Percentiles rank a stretch among this genome's conserved stretches.
Evolutionary conservation across 495 filamentous ascomycete species (phyloP).

Genomic region (Daldinia loculata): DNA sequence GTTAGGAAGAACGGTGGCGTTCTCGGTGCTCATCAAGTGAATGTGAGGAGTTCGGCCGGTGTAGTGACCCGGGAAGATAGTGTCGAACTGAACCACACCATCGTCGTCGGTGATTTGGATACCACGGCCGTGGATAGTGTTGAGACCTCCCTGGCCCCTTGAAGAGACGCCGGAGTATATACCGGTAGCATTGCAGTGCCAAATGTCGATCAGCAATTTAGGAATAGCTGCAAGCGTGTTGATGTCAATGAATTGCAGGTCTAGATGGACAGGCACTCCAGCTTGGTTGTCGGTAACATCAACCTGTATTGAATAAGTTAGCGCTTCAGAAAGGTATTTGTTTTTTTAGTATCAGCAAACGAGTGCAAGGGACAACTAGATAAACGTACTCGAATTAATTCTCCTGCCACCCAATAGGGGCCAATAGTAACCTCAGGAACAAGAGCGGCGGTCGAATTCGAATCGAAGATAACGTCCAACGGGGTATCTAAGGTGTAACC

Average conservation of each 20-base stretch:
- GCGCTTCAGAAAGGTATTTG: neutral
- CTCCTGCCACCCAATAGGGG: slow-evolving; percentile 52
- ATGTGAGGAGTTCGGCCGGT: slow-evolving; percentile 58
- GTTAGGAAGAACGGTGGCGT: slow-evolving; percentile 54
- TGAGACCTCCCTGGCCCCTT: slow-evolving; percentile 49
- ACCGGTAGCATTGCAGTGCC: slow-evolving; percentile 62
- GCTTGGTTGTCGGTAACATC: slow-evolving; percentile 56
- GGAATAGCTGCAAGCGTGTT: slow-evolving; percentile 60
- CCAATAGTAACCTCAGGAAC: slow-evolving; percentile 52
- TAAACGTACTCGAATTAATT: slow-evolving; percentile 53
- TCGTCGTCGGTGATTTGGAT: slow-evolving; percentile 58
- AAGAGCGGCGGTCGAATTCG: slow-evolving; percentile 48
- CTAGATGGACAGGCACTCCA: slow-evolving; percentile 61
- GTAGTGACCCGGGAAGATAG: slow-evolving; percentile 65
- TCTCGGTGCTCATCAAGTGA: slow-evolving; percentile 54
- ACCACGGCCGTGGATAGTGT: slow-evolving; percentile 60
- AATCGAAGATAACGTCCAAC: slow-evolving; percentile 57
- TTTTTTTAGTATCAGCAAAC: neutral
- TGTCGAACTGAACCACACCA: slow-evolving; percentile 59
- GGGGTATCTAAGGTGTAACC: slow-evolving; percentile 54
- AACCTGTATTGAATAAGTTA: slow-evolving; percentile 46
- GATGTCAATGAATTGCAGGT: slow-evolving; percentile 64
- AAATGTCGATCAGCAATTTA: slow-evolving; percentile 60
- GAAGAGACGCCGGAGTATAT: slow-evolving; percentile 54
- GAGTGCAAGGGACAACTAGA: neutral